Evolutionary conservation across 1,139 yeast species (phyloP).

Genomic region (Suhomyces bribrorum): DNA sequence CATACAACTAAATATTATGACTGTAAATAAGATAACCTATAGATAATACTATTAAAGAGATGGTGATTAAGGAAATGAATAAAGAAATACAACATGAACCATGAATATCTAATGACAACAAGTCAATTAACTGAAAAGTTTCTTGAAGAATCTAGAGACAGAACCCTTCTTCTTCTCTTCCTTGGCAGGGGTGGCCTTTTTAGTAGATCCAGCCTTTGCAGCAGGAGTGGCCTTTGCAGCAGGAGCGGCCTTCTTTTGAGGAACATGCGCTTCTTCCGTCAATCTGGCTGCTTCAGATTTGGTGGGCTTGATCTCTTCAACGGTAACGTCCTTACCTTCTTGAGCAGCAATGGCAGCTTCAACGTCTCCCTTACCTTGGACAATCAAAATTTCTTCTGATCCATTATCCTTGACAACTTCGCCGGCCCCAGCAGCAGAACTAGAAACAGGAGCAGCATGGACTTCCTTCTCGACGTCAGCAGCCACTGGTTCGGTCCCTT

Average conservation of each 20-base stretch:
- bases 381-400: slow-evolving; percentile 40
- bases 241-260: slow-evolving; percentile 5
- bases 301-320: slow-evolving; percentile 49
- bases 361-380: slow-evolving; percentile 33
- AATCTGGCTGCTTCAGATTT: slow-evolving; percentile 38
- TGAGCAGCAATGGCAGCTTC: slow-evolving; percentile 41
- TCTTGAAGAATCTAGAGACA: slow-evolving; percentile 47
- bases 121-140: slow-evolving; percentile 31
- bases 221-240: slow-evolving; percentile 4
- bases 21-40: slow-evolving; percentile 3
- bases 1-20: no score
- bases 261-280: slow-evolving; percentile 31
- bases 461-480: slow-evolving; percentile 21
- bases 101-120: slow-evolving; percentile 6
- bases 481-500: slow-evolving; percentile 3
- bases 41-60: slow-evolving; percentile 10
- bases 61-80: slow-evolving; percentile 9
- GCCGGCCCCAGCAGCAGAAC: slow-evolving; percentile 14
- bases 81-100: slow-evolving; percentile 10
- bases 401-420: slow-evolving; percentile 13
- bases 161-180: slow-evolving; percentile 45
- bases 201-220: slow-evolving; percentile 12
- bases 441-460: slow-evolving; percentile 22
- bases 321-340: slow-evolving; percentile 40
- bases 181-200: slow-evolving; percentile 29